Base-by-base conservation (phyloP, 2,329 filamentous ascomycete genomes). In the Lecanicillium sp. region DNA sequence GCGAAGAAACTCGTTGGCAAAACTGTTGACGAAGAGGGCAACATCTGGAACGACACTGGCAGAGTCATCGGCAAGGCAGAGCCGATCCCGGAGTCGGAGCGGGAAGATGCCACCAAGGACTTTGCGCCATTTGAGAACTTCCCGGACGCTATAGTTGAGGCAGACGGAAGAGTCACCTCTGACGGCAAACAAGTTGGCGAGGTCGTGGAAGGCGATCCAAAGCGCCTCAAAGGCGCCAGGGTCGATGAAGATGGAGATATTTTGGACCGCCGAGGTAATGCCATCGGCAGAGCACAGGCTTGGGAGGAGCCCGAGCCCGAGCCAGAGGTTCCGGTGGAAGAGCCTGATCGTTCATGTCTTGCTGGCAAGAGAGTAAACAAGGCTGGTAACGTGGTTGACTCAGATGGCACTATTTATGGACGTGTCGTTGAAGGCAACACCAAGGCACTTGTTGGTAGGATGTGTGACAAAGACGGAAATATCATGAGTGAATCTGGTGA, bases 301-400 rank as follows among this genome's bases (percentile, higher is more conserved):
- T 85, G 77, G 67, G 78, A 86, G 46, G 64, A 68, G 29, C 58
- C 58, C 7, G 60, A 63, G 29, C 44, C 49, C 1, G 65, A 68
- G 40, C 58, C 70, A 8, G 71, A 78, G 54, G 69, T 72, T 43
- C 65, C 71, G 1, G 71, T 80, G 59, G 56, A 60, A 1, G 63
- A 67, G 43, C 50, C 70, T 3, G 75, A 79, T 50, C 74, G 72
- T 43, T 83, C 79, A 7, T 64, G 71, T 31, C 67, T 82, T 5
- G 80, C 80, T 15, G 81, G 81, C 42, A 82, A 85, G 60, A 71
- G 77, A 29, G 78, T 85, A 47, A 83, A 84, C 63, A 85, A 84
- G 62, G 72, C 74, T 3, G 81, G 82, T 29, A 76, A 78, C 33
- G 63, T 75, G 1, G 74, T 79, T 18, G 75, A 78, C 51, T 58